phyloP scores from a whole-genome alignment of 257 asterid species.

The Gentiana straminea region DNA sequence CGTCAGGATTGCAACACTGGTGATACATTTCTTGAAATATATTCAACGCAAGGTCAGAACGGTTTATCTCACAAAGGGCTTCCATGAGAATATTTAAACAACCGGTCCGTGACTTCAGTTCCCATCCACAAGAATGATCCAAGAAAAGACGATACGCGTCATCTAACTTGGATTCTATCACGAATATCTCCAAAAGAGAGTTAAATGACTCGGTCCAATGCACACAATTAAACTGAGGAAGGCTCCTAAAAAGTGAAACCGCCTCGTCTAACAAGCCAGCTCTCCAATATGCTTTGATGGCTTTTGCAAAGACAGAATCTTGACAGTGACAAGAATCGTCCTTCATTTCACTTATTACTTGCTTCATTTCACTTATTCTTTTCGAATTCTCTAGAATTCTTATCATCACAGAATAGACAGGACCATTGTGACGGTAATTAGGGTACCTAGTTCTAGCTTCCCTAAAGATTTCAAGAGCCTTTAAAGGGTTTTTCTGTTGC shows the following conservation, averaged over 20 bases:
- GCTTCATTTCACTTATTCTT: constrained; percentile 56
- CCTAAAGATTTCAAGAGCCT: constrained; percentile 61
- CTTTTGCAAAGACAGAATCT: constrained; percentile 49
- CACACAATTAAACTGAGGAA: constrained; percentile 73
- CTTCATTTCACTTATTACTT: constrained; percentile 53
- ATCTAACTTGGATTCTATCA: constrained; percentile 50
- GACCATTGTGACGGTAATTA: constrained; percentile 64
- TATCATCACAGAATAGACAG: constrained; percentile 67
- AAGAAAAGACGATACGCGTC: constrained; percentile 46
- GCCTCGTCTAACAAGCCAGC: constrained; percentile 64
- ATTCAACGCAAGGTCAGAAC: constrained; percentile 67
- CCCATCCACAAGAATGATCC: constrained; percentile 70
- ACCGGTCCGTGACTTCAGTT: constrained; percentile 50
- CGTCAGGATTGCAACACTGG: constrained; percentile 62
- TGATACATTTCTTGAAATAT: constrained; percentile 75
- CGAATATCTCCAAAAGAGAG: constrained; percentile 63
- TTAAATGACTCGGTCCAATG: constrained; percentile 61
- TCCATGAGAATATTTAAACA: constrained; percentile 57
- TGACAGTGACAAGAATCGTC: constrained; percentile 68
- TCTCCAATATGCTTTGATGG: constrained; percentile 46
- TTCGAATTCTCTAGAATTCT: constrained; percentile 56
- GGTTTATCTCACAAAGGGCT: constrained; percentile 50
- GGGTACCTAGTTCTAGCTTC: constrained; percentile 60
- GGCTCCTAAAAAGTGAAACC: constrained; percentile 51
- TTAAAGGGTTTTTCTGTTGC: constrained; percentile 67